These are phyloP conservation scores for Artomyces pyxidatus DNA, from an alignment of 768 basidiomycete species.

Conservation along the genomic window DNA sequence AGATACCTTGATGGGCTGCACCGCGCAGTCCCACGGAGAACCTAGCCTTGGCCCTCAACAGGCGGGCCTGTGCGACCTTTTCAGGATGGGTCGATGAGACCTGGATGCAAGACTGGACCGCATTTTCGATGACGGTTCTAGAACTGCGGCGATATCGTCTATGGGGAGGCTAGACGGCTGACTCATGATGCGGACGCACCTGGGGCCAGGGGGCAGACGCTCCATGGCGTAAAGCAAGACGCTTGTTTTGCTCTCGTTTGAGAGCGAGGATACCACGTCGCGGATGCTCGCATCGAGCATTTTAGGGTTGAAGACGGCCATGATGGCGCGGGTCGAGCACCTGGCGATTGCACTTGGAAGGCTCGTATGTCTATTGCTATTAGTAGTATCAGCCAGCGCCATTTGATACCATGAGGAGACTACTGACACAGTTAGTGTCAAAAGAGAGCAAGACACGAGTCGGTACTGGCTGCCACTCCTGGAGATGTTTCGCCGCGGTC, in stretches of 20 bases:
- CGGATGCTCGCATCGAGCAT: slow-evolving; percentile 72
- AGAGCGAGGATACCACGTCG: slow-evolving; percentile 49
- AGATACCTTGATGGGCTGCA: slow-evolving; percentile 58
- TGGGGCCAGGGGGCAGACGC: slow-evolving; percentile 68
- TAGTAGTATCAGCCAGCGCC: no score
- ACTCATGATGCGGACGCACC: slow-evolving; percentile 15
- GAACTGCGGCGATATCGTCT: slow-evolving; percentile 27
- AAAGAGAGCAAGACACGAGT: no score
- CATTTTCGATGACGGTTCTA: slow-evolving; percentile 63
- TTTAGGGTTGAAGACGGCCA: slow-evolving; percentile 68
- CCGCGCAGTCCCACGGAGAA: slow-evolving; percentile 51
- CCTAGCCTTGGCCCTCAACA: slow-evolving; percentile 59
- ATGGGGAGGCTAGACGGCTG: slow-evolving; percentile 1
- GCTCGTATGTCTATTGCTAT: no score
- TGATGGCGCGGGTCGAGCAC: slow-evolving; percentile 19
- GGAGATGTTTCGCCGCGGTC: no score
- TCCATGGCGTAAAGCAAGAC: slow-evolving; percentile 76
- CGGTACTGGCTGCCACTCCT: no score
- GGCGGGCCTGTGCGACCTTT: slow-evolving; percentile 49
- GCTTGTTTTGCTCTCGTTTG: slow-evolving; percentile 61
- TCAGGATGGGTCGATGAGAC: slow-evolving; percentile 43
- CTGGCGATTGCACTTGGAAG: no score
- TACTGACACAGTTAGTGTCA: no score
- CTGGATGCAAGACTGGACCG: slow-evolving; percentile 61
- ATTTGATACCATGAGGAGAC: no score